phyloP scores from a whole-genome alignment of 139 green algal genomes.

The Coelastrella sp. region DNA sequence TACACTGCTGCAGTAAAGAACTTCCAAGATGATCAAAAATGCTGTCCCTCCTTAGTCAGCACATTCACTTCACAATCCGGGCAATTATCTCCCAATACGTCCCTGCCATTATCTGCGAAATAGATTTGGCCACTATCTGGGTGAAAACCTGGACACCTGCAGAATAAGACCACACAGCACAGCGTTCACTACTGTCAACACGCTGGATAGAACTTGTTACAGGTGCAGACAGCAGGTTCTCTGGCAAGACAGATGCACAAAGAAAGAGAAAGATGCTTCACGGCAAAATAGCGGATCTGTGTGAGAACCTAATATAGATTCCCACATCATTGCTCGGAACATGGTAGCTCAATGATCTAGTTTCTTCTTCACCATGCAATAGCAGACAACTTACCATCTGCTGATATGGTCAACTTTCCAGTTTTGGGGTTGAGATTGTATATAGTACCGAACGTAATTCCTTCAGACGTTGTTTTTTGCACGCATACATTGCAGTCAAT shows the following conservation, averaged over 20 bases:
- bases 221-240: no score
- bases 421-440: neutral
- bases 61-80: conserved; percentile 20
- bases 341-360: no score
- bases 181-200: neutral
- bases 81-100: neutral
- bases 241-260: no score
- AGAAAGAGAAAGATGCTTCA: no score
- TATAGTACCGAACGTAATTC: neutral
- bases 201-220: neutral
- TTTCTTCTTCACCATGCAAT: no score
- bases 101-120: conserved; percentile 13
- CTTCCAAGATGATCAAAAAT: no score
- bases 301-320: no score
- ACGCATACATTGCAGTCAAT: conserved; percentile 5
- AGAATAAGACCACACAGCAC: neutral
- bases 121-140: neutral
- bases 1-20: neutral
- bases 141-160: conserved; percentile 22
- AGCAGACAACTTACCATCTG: no score
- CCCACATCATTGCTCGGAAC: no score
- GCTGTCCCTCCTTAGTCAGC: neutral
- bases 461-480: neutral
- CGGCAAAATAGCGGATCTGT: no score
- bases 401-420: neutral